A percentile compares a stretch with the other conserved stretches of the same genome.
These are phyloP conservation scores for Hemileccinum impolitum DNA, from an alignment of 768 basidiomycete species.

Conservation along the genomic window DNA sequence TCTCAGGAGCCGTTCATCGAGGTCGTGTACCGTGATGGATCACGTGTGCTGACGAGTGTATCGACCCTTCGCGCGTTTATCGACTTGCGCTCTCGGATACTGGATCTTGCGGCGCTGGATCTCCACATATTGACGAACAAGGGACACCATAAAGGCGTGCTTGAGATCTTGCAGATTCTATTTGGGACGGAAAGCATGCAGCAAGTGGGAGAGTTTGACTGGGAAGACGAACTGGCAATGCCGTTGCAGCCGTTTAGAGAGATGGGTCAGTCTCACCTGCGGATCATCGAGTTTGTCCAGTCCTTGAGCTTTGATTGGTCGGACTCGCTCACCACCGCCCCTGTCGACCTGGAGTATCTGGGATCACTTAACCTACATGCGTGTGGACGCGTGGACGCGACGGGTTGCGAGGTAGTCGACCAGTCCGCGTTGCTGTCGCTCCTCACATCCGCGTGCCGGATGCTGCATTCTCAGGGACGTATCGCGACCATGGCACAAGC, in stretches of 20 bases:
- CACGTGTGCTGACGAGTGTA: conserved; percentile 64
- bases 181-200: conserved; percentile 64
- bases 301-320: conserved; percentile 88
- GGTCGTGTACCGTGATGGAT: conserved; percentile 69
- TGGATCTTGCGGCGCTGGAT: conserved; percentile 85
- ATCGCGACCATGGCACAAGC: conserved; percentile 60
- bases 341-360: conserved; percentile 62
- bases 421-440: conserved; percentile 65
- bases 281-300: conserved; percentile 85
- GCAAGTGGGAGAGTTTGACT: conserved; percentile 34
- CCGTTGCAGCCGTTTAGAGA: conserved; percentile 60
- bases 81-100: conserved; percentile 76
- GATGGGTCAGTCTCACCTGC: conserved; percentile 77
- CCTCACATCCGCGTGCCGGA: conserved; percentile 56
- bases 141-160: conserved; percentile 68
- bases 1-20: conserved; percentile 48
- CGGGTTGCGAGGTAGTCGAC: conserved; percentile 83
- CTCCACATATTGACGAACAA: conserved; percentile 81
- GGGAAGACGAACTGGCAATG: conserved; percentile 35
- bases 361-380: conserved; percentile 62
- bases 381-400: conserved; percentile 63
- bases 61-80: conserved; percentile 72
- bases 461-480: conserved; percentile 64
- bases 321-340: conserved; percentile 61
- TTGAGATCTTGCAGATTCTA: conserved; percentile 74